Base-by-base conservation (phyloP, 495 filamentous ascomycete species). In the Chaetomium tenue region DNA sequence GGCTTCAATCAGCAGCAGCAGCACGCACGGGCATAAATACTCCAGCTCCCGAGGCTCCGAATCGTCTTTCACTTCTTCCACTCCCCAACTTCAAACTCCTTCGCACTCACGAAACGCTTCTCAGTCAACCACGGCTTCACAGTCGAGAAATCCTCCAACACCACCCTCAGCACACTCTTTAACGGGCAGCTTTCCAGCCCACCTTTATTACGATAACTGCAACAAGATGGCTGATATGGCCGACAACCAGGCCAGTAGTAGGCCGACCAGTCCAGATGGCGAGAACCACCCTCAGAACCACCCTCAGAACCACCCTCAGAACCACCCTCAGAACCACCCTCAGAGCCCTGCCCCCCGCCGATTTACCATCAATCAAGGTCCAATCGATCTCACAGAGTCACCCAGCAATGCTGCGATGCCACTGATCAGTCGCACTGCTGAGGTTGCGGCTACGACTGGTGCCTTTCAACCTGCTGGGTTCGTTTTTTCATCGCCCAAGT, bases 91-190 rank as follows among this genome's bases (percentile, higher is more conserved):
- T 71, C 3, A 20, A 66, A 56, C 33, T 6, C 33, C 33, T 11
- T 75, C 71, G 0, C 75, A 79, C 53, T 81, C 78, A 9, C 71
- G 78, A 3, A 75, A 77, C 40, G 76, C 78, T 1, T 81, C 77
- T 0, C 71, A 76, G 22, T 79, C 77, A 0, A 77, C 78, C 11
- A 39, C 16, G 15, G 15, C 50, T 6, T 51, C 54, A 8, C 33
- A 37, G 9, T 37, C 33, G 33, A 37, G 5, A 8, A 37, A 37
- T 8, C 33, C 33, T 7, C 33, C 33, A 15, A 30, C 25, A 12
- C 48, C 37, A 39, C 58, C 63, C 0, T 37, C 52, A 37, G 25
- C 52, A 37, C 5, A 40, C 23, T 54, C 30, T 18, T 0, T 48
- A n/a, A 11, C 46, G 5, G 40, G 37, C 28, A 15, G 18, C 20